phyloP scores from a whole-genome alignment of 2,329 filamentous ascomycete genomes.

The Aureobasidium lini region DNA sequence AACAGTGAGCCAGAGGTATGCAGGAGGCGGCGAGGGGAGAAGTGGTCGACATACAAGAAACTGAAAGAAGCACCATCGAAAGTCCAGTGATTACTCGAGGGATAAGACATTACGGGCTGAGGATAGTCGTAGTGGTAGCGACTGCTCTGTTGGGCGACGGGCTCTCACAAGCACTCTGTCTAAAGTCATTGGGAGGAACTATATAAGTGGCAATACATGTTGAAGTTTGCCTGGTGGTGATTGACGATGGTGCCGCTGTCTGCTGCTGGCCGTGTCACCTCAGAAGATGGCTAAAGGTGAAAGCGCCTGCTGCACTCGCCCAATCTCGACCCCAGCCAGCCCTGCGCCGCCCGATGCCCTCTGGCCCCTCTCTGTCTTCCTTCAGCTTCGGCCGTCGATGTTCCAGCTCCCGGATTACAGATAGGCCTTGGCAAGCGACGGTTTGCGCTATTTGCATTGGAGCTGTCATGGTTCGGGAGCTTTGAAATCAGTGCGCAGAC shows the following conservation, averaged over 20 bases:
- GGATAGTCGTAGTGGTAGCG: neutral
- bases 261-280: slow-evolving; percentile 2
- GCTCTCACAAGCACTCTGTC: neutral
- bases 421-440: neutral
- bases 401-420: neutral
- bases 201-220: neutral
- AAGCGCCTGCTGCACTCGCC: neutral
- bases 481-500: neutral
- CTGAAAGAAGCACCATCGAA: slow-evolving; percentile 1
- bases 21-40: neutral
- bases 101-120: neutral
- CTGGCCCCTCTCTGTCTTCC: no score
- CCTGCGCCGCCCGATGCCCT: no score
- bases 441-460: slow-evolving; percentile 2
- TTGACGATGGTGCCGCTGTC: neutral
- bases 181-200: neutral
- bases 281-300: neutral
- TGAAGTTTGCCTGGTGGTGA: slow-evolving; percentile 4
- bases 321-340: neutral
- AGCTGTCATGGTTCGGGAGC: neutral
- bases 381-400: neutral
- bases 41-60: neutral
- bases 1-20: neutral
- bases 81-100: neutral
- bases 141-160: neutral